These are phyloP conservation scores for Euclidium syriacum DNA, from an alignment of 345 rosid genomes.

Conservation along the genomic window DNA sequence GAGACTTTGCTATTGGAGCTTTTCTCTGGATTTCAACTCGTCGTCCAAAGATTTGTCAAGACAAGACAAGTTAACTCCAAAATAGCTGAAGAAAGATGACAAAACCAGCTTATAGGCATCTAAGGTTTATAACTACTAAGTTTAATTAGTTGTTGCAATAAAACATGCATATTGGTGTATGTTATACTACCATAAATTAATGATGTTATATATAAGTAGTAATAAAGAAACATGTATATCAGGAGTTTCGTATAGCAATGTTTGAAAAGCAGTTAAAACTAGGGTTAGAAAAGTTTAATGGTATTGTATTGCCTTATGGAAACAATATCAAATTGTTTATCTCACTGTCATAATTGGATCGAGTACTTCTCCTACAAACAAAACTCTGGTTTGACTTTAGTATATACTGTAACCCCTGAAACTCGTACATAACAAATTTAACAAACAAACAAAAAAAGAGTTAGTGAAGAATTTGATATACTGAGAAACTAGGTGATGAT, in stretches of 20 bases:
- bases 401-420: too few species aligned
- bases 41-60: slow-evolving; percentile 18
- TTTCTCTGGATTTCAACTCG: slow-evolving; percentile 48
- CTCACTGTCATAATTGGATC: not conserved
- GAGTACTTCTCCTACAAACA: not conserved
- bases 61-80: slow-evolving; percentile 6
- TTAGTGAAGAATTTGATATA: too few species aligned
- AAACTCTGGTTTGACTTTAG: too few species aligned
- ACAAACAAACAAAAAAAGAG: too few species aligned
- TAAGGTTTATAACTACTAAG: not conserved
- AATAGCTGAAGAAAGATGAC: not conserved
- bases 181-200: not conserved
- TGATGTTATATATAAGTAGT: not conserved
- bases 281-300: not conserved
- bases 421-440: too few species aligned
- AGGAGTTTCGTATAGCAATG: slow-evolving; percentile 6
- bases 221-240: slow-evolving; percentile 18
- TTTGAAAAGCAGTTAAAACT: not conserved
- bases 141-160: not conserved
- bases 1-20: slow-evolving; percentile 62
- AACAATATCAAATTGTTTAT: not conserved
- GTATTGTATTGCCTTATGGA: not conserved
- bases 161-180: not conserved
- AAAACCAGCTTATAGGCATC: not conserved
- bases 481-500: too few species aligned